phyloP scores from a whole-genome alignment of 306 rosid species.

The Medicago arabica region DNA sequence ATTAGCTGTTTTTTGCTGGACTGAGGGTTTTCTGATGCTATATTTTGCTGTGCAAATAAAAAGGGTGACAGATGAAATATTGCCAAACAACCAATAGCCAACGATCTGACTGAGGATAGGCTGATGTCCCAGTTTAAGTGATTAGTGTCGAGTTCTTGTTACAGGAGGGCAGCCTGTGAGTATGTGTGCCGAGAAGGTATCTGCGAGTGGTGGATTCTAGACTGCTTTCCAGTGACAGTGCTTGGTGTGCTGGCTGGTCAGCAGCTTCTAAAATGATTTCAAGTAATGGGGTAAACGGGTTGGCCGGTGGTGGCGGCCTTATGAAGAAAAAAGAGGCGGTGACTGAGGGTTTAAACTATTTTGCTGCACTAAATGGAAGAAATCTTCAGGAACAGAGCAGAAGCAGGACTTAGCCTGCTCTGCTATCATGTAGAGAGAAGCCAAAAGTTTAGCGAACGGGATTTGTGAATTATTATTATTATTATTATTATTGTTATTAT shows the following conservation, averaged over 20 bases:
- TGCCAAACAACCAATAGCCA: neutral
- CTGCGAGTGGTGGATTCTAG: neutral
- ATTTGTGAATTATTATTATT: neutral
- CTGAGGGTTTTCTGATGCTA: neutral
- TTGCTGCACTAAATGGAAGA: neutral
- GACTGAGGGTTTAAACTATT: neutral
- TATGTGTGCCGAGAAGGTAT: neutral
- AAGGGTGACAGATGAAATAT: neutral
- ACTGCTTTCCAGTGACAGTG: constrained; percentile 1
- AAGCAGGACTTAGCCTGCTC: neutral
- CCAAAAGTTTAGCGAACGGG: neutral
- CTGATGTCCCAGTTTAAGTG: neutral
- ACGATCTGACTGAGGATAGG: neutral
- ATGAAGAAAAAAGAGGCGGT: neutral
- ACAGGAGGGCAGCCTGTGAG: neutral
- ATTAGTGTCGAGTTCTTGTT: neutral
- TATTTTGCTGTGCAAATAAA: neutral
- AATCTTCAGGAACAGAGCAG: constrained; percentile 3
- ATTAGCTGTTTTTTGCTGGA: neutral
- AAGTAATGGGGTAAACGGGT: neutral
- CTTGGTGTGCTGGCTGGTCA: neutral
- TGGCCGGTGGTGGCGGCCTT: neutral
- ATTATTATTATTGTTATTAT: too few species aligned
- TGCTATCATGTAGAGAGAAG: constrained; percentile 6
- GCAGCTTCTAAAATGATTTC: neutral